Evolutionary conservation across 805 yeast species (phyloP).

Genomic region (Debaryomyces maramus): DNA sequence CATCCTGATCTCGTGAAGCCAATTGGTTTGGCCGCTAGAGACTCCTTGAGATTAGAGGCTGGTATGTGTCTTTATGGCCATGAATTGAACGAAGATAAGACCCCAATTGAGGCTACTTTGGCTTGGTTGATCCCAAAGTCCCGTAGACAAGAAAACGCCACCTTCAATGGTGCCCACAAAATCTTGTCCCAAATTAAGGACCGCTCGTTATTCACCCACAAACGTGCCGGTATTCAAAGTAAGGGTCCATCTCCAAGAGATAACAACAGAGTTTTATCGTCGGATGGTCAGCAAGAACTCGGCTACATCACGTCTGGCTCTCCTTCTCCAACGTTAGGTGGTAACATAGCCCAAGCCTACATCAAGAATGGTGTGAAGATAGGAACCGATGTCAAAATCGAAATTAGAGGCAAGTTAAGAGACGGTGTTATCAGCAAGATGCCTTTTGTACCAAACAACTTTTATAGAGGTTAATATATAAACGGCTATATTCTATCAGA

Average conservation of each 20-base stretch:
- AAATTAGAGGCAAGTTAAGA: slow-evolving; percentile 80
- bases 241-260: slow-evolving; percentile 94
- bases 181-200: slow-evolving; percentile 72
- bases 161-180: slow-evolving; percentile 74
- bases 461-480: slow-evolving; percentile 48
- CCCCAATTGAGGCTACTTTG: slow-evolving; percentile 88
- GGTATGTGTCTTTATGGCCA: slow-evolving; percentile 98
- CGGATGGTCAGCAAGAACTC: slow-evolving; percentile 49
- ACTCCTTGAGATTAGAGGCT: slow-evolving; percentile 91
- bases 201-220: slow-evolving; percentile 51
- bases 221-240: slow-evolving; percentile 73
- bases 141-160: slow-evolving; percentile 53
- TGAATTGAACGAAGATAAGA: slow-evolving; percentile 73
- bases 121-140: slow-evolving; percentile 87
- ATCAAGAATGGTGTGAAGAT: slow-evolving; percentile 69
- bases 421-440: slow-evolving; percentile 74
- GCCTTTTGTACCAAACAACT: slow-evolving; percentile 80
- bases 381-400: slow-evolving; percentile 70
- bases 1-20: slow-evolving; percentile 65
- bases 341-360: slow-evolving; percentile 90
- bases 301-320: slow-evolving; percentile 64
- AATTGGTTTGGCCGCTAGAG: slow-evolving; percentile 97
- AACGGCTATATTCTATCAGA: neutral
- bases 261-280: slow-evolving; percentile 59
- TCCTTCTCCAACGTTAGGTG: slow-evolving; percentile 60